Evolutionary conservation across 805 yeast species (phyloP).

Genomic region (Wickerhamomyces pijperi): DNA sequence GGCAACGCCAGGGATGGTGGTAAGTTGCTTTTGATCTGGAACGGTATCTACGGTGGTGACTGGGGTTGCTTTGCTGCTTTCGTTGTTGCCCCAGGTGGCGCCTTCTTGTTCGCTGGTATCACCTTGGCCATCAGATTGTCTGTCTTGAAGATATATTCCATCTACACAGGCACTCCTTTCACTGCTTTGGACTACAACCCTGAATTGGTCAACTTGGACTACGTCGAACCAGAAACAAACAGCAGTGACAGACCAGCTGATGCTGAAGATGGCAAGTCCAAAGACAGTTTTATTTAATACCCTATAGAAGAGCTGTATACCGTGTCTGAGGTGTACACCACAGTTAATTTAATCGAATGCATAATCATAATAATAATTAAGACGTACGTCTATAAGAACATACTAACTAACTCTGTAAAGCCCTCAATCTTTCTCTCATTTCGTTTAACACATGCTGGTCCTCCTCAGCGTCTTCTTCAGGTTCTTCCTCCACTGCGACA

Average conservation of each 20-base stretch:
- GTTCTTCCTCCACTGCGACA: slow-evolving; percentile 9
- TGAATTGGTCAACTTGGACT: not conserved
- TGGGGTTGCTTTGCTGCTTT: slow-evolving; percentile 96
- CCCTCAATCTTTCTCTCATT: slow-evolving; percentile 83
- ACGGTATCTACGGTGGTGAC: slow-evolving; percentile 71
- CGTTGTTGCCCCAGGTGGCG: slow-evolving; percentile 81
- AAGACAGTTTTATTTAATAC: too few species aligned
- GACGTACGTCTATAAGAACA: too few species aligned
- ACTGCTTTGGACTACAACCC: slow-evolving; percentile 20
- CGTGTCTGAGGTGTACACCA: too few species aligned
- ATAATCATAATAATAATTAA: not conserved
- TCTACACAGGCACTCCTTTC: slow-evolving; percentile 15
- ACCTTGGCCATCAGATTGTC: slow-evolving; percentile 39
- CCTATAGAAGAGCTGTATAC: too few species aligned
- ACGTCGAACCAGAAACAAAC: not conserved
- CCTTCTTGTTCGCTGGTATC: slow-evolving; percentile 45
- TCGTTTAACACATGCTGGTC: slow-evolving; percentile 68
- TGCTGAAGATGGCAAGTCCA: not conserved
- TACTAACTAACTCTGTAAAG: slow-evolving; percentile 67
- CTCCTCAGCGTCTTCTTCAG: slow-evolving; percentile 48
- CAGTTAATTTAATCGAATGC: too few species aligned
- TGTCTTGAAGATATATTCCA: slow-evolving; percentile 14
- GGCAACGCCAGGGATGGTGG: slow-evolving; percentile 68
- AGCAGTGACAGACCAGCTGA: not conserved
- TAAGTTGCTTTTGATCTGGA: slow-evolving; percentile 57